These are phyloP conservation scores for Suhomyces emberorum DNA, from an alignment of 805 yeast species.

Conservation along the genomic window DNA sequence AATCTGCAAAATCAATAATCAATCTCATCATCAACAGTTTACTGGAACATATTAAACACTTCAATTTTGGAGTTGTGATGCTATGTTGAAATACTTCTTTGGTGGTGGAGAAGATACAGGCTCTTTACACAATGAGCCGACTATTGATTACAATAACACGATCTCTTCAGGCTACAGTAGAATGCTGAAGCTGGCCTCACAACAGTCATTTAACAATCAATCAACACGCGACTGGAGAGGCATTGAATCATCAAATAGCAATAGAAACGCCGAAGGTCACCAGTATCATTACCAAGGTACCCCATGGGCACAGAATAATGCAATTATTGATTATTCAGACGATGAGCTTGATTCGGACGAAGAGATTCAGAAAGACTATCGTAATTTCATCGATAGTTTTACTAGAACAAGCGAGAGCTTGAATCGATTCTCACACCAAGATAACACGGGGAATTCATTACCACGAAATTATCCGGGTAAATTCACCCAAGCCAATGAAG, in stretches of 20 bases:
- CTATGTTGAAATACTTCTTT: constrained; percentile 11
- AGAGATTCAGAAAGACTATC: constrained; percentile 10
- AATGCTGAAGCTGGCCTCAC: neutral
- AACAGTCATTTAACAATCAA: neutral
- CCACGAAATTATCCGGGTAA: constrained; percentile 22
- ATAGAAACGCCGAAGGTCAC: neutral
- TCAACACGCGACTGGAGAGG: too few relatives aligned
- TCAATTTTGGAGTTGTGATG: too few relatives aligned
- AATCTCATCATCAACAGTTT: neutral
- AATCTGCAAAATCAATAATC: too few relatives aligned
- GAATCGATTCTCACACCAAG: neutral
- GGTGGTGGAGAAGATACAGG: constrained; percentile 12
- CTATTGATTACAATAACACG: constrained; percentile 32
- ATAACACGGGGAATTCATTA: constrained; percentile 6
- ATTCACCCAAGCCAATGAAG: constrained; percentile 1
- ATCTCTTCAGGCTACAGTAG: constrained; percentile 8
- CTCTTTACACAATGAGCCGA: constrained; percentile 30
- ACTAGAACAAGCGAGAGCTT: constrained; percentile 5
- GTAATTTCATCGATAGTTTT: constrained; percentile 7
- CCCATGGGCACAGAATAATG: neutral
- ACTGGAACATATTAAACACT: too few relatives aligned
- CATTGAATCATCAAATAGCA: neutral
- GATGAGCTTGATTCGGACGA: constrained; percentile 11
- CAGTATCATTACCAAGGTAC: neutral
- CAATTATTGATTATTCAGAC: constrained; percentile 5